A percentile compares a stretch with the other conserved stretches of the same genome.
These are phyloP conservation scores for Elaeagnus macrophylla DNA, from an alignment of 306 rosid species.

Conservation along the genomic window DNA sequence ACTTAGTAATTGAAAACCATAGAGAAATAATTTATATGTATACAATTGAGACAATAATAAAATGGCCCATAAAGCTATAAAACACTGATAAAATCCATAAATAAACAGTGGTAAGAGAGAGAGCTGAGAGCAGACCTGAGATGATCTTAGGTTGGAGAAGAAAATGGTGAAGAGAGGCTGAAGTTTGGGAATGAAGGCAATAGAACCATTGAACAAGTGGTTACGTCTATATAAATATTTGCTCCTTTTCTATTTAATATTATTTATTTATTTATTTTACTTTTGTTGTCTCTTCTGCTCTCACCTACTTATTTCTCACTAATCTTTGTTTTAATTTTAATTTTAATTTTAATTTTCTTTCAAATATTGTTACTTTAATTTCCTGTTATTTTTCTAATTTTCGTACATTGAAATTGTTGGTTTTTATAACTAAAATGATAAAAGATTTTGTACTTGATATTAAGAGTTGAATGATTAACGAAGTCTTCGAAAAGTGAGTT, in stretches of 20 bases:
- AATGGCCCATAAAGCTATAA: background rate
- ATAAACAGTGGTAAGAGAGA: too few relatives aligned
- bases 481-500: background rate
- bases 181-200: slow-evolving; percentile 24
- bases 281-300: slow-evolving; percentile 6
- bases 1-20: background rate
- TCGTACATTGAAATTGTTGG: too few relatives aligned
- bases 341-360: too few relatives aligned
- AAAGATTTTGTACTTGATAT: background rate
- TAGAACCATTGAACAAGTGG: slow-evolving; percentile 24
- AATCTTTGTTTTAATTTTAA: background rate
- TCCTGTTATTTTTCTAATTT: too few relatives aligned
- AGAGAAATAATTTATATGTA: background rate
- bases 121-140: slow-evolving; percentile 9
- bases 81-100: background rate
- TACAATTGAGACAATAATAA: background rate
- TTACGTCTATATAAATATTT: slow-evolving; percentile 42
- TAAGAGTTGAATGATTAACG: background rate
- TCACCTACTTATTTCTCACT: slow-evolving; percentile 39
- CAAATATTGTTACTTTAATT: too few relatives aligned
- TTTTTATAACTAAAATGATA: too few relatives aligned
- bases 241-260: slow-evolving; percentile 23
- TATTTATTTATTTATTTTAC: background rate
- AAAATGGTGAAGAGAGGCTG: slow-evolving; percentile 15
- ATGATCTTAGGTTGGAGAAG: slow-evolving; percentile 13